Base-by-base conservation (phyloP, 2,329 filamentous ascomycete species). In the Microsporum ferrugineum region DNA sequence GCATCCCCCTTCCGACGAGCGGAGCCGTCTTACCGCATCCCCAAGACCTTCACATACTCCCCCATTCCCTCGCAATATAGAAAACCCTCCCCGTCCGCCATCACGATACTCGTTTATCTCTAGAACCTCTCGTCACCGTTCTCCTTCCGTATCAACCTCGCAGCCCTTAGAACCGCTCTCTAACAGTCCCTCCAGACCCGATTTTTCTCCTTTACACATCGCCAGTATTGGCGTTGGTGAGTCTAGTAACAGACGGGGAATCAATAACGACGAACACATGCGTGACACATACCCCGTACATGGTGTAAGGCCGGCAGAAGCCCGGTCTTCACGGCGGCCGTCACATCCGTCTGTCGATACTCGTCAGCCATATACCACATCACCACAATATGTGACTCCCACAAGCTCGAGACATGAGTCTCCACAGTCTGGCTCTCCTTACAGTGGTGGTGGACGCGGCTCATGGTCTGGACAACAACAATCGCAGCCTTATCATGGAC, bases 381-480 rank as follows among this genome's bases (percentile, higher is more conserved):
- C 84, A n/a, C 81, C 85, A 43, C 80, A 82, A 60, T 82, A 83
- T 66, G 75, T 77, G 65, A 78, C 79, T 27, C 79, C 82, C 23
- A 79, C 75, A 58, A 80, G 78, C 58, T 79, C 79, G 17, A 78
- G 81, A 66, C 82, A 84, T 65, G 80, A 79, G 53, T 86, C 85
- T 17, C 83, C 85, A n/a, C 80, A 80, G 63, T 77, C 78, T 7
- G 80, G 82, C 49, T 86, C 85, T 43, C 83, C 85, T 12, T 83
- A 86, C 68, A 75, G 76, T 64, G 77, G 76, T 64, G 77, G 51
- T 38, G 51, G 77, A 57, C 77, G 83, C 71, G 80, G 80, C 34
- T 78, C 77, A 58, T 83, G 83, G 79, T 73, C 72, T 63, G 78
- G 77, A 23, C 79, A 68, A 55, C 63, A 68, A 56, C 63, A 64